phyloP scores from a whole-genome alignment of 495 filamentous ascomycete genomes.

The Aspergillus cavernicola region DNA sequence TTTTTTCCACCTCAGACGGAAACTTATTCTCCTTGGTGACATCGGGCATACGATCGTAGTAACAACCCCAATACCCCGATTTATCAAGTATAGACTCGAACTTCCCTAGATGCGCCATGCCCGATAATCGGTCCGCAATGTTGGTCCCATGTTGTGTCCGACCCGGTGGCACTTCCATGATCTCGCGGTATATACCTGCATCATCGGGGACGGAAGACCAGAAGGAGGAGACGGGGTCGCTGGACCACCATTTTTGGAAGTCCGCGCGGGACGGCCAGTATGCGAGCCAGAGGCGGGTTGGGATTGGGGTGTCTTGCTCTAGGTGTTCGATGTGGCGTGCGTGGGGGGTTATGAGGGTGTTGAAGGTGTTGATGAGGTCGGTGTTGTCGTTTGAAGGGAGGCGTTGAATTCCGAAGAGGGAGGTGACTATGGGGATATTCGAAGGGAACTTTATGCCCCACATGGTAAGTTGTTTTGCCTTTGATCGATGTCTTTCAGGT shows the following conservation, averaged over 20 bases:
- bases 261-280: conserved; percentile 13
- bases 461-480: too few relatives aligned
- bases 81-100: conserved; percentile 16
- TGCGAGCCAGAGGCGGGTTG: conserved; percentile 14
- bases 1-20: too few relatives aligned
- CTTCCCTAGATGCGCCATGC: conserved; percentile 15
- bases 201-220: conserved; percentile 22
- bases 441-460: not conserved
- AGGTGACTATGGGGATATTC: conserved; percentile 9
- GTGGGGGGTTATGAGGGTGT: conserved; percentile 3
- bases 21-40: not conserved
- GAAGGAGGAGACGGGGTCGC: conserved; percentile 16
- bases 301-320: conserved; percentile 8
- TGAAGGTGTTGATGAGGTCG: conserved; percentile 3
- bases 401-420: conserved; percentile 19
- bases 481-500: too few relatives aligned
- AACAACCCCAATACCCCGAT: conserved; percentile 33
- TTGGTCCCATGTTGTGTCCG: conserved; percentile 22
- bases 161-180: conserved; percentile 17
- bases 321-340: not conserved
- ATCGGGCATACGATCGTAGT: conserved; percentile 19
- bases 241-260: conserved; percentile 18
- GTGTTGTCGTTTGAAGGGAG: not conserved
- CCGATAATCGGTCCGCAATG: conserved; percentile 12
- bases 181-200: conserved; percentile 29